Base-by-base conservation (phyloP, 2,329 filamentous ascomycete species). In the Trichoderma sp. region DNA sequence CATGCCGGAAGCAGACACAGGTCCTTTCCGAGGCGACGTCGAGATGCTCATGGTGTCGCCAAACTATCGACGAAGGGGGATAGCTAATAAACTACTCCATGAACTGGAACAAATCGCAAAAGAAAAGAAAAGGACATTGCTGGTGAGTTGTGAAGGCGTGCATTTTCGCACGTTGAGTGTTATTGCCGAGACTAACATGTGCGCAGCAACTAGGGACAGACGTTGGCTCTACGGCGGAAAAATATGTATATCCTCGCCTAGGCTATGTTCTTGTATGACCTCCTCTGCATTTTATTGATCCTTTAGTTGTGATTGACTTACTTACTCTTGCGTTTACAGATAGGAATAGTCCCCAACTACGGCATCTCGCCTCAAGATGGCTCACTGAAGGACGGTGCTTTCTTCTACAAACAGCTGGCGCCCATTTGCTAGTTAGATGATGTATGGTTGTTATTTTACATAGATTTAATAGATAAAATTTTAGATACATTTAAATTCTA, bases 21-120 rank as follows among this genome's bases (percentile, higher is more conserved):
- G 73, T 4, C 64, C 73, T 4, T 73, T 73, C 28, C 50, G 73
- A 11, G 71, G 55, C 3, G 68, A 71, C 11, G n/a, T 73, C 9
- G 73, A 73, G 71, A 69, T 73, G 71, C 43, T 74, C 23, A 74
- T 71, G 58, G 73, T 74, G 9, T 73, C 71, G 20, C 39, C 73
- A 3, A 62, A 30, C 5, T 63, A 70, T 57, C 62, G 73, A 15
- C 50, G 64, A 12, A 68, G 50, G 12, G 71, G 71, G 4, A 12
- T 73, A 23, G 71, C 50, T 5, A 71, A 32, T 6, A 68, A 32
- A 8, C 39, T 74, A 17, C 64, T 74, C 20, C n/a, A 30, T 3
- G 68, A 32, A 3, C 6, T 71, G 28, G 71, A 74, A 59, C 64
- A 65, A 9, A 32, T 68, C 30, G 73, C 71, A n/a, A 32, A n/a